Evolutionary conservation across 2,329 filamentous ascomycete species (phyloP).

Genomic region (Pyrenochaeta sp.): DNA sequence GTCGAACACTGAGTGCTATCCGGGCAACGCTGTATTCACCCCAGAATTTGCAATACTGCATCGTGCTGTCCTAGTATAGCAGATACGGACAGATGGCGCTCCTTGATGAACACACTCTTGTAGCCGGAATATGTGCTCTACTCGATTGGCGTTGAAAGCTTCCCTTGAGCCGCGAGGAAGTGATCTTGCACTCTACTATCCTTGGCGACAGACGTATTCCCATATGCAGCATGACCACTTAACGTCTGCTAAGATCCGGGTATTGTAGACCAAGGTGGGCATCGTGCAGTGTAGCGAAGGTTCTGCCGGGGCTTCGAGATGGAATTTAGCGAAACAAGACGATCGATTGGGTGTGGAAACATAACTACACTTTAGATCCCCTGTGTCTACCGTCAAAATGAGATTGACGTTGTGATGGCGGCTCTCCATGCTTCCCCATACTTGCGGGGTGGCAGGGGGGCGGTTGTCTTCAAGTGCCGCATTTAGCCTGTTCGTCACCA

Average conservation of each 20-base stretch:
- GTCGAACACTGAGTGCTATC: conserved; percentile 5
- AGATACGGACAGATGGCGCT: no score
- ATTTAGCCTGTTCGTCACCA: conserved; percentile 40
- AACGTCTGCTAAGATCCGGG: conserved; percentile 11
- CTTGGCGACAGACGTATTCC: conserved; percentile 21
- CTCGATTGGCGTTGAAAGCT: conserved; percentile 18
- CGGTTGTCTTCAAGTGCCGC: conserved; percentile 26
- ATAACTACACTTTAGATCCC: conserved; percentile 18
- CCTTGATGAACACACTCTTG: conserved; percentile 35
- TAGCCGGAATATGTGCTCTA: neutral
- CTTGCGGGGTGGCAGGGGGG: conserved; percentile 40
- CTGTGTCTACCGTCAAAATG: conserved; percentile 12
- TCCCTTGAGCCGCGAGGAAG: conserved; percentile 38
- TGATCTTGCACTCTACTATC: conserved; percentile 21
- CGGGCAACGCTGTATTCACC: neutral
- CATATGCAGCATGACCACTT: conserved; percentile 18
- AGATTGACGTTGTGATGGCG: conserved; percentile 29
- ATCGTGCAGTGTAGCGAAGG: conserved; percentile 11
- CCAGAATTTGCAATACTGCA: neutral
- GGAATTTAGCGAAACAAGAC: neutral
- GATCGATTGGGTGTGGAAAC: conserved; percentile 15
- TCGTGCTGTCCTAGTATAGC: neutral
- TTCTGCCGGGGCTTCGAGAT: conserved; percentile 4
- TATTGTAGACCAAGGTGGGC: conserved; percentile 15
- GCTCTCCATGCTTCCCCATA: conserved; percentile 23